Conservation (phyloP, 164 flowering plant species). For the Platanus orientalis region DNA sequence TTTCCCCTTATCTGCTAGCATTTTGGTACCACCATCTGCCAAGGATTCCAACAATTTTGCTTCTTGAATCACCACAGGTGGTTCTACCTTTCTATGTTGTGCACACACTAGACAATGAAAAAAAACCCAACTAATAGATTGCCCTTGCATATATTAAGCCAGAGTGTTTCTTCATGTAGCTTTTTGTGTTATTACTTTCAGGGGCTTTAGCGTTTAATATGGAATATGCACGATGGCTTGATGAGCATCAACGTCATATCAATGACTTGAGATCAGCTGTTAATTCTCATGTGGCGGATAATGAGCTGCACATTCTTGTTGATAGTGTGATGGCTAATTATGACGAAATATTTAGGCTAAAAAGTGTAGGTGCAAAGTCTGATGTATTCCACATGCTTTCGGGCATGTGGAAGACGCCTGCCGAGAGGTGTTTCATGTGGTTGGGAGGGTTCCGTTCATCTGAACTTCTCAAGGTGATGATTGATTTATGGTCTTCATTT, state of each 20-base stretch:
- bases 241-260: slow-evolving; percentile 71
- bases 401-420: slow-evolving; percentile 95
- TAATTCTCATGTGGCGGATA: slow-evolving; percentile 55
- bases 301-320: slow-evolving; percentile 58
- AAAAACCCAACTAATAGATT: too few species aligned
- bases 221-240: slow-evolving; percentile 87
- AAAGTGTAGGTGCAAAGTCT: slow-evolving; percentile 57
- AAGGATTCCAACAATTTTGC: background rate
- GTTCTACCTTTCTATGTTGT: background rate
- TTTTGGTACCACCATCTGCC: background rate
- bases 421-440: slow-evolving; percentile 94
- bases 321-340: slow-evolving; percentile 76
- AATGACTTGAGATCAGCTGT: slow-evolving; percentile 69
- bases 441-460: slow-evolving; percentile 91
- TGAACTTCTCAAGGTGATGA: slow-evolving; percentile 73
- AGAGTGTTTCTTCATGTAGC: background rate
- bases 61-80: background rate
- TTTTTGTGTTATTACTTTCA: slow-evolving; percentile 20
- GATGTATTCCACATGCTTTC: slow-evolving; percentile 91
- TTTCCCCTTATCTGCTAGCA: background rate
- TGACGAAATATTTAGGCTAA: slow-evolving; percentile 65
- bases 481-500: background rate
- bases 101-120: background rate
- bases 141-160: background rate
- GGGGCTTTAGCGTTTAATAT: slow-evolving; percentile 73